Conservation (phyloP, 129 eudicot species). For the Chrysanthemum seticuspe region DNA sequence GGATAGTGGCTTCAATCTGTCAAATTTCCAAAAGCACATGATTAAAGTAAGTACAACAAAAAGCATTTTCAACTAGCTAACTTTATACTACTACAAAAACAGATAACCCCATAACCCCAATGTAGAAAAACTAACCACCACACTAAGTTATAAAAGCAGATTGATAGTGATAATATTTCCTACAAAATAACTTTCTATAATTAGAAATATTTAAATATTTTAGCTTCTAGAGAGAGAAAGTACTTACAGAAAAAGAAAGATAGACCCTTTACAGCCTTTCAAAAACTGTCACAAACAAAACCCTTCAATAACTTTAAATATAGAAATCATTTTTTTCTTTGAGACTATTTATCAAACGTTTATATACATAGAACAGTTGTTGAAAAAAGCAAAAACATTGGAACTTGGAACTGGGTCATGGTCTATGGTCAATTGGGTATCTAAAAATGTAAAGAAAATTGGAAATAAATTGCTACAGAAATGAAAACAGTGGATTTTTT, state of each 20-base stretch:
- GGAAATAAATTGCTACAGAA: slow-evolving; percentile 5
- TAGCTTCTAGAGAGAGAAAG: slow-evolving; percentile 26
- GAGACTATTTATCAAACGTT: slow-evolving; percentile 26
- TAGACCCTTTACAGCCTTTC: slow-evolving; percentile 59
- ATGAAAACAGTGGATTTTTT: slow-evolving; percentile 8
- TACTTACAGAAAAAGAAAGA: slow-evolving; percentile 45
- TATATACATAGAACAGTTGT: slow-evolving; percentile 10
- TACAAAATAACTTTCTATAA: slow-evolving; percentile 35
- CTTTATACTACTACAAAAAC: slow-evolving; percentile 13
- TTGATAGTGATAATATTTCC: slow-evolving; percentile 24
- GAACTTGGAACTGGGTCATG: slow-evolving; percentile 29
- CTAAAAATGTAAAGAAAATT: slow-evolving; percentile 20
- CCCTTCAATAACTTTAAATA: slow-evolving; percentile 31
- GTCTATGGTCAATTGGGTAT: slow-evolving; percentile 19
- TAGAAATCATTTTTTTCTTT: slow-evolving; percentile 1
- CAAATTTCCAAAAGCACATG: slow-evolving; percentile 15
- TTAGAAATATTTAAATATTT: slow-evolving; percentile 1
- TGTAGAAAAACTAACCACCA: slow-evolving; percentile 37
- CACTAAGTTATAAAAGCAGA: slow-evolving; percentile 18
- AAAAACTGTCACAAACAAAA: slow-evolving; percentile 48
- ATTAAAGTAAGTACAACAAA: slow-evolving; percentile 29
- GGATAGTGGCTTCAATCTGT: slow-evolving; percentile 27
- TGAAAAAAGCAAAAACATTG: slow-evolving; percentile 22
- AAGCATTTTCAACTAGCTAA: slow-evolving; percentile 20
- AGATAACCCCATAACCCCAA: slow-evolving; percentile 31